Evolutionary conservation across 2,329 filamentous ascomycete species (phyloP).

Genomic region (Thyridium curvatum): DNA sequence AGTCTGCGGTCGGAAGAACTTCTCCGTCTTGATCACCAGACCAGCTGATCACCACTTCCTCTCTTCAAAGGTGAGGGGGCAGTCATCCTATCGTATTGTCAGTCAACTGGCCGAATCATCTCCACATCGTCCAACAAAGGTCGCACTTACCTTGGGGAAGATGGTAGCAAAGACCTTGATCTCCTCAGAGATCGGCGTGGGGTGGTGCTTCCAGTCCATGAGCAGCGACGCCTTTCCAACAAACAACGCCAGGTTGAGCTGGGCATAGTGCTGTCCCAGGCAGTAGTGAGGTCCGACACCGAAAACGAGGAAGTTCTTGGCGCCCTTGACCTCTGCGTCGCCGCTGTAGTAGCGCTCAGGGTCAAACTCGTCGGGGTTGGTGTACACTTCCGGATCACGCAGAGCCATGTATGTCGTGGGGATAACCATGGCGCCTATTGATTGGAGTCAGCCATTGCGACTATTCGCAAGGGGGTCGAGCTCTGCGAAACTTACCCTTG

Average conservation of each 20-base stretch:
- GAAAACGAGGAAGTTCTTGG: conserved; percentile 96
- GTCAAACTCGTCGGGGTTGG: conserved; percentile 81
- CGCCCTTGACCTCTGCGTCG: conserved; percentile 74
- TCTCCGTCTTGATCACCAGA: too few species aligned
- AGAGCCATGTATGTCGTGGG: conserved; percentile 86
- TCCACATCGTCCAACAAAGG: conserved; percentile 5
- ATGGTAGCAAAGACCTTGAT: conserved; percentile 99
- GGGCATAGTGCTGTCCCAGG: conserved; percentile 86
- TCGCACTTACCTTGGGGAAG: conserved; percentile 76
- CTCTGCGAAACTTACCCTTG: conserved; percentile 53
- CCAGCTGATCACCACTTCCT: conserved; percentile 32
- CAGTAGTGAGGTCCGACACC: conserved; percentile 96
- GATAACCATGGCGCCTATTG: conserved; percentile 78
- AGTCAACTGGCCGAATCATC: conserved; percentile 6
- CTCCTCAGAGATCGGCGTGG: conserved; percentile 79
- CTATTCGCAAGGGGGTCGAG: neutral
- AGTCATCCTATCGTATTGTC: conserved; percentile 61
- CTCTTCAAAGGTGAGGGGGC: conserved; percentile 66
- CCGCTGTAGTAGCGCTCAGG: conserved; percentile 89
- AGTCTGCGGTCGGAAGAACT: too few species aligned
- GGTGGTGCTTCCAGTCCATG: conserved; percentile 84
- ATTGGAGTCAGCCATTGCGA: conserved; percentile 7
- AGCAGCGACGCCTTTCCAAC: conserved; percentile 83
- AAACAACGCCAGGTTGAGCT: conserved; percentile 81
- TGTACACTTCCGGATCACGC: conserved; percentile 88